Conservation (phyloP, 495 filamentous ascomycete genomes). For the Lasiosphaeriaceae sp. region DNA sequence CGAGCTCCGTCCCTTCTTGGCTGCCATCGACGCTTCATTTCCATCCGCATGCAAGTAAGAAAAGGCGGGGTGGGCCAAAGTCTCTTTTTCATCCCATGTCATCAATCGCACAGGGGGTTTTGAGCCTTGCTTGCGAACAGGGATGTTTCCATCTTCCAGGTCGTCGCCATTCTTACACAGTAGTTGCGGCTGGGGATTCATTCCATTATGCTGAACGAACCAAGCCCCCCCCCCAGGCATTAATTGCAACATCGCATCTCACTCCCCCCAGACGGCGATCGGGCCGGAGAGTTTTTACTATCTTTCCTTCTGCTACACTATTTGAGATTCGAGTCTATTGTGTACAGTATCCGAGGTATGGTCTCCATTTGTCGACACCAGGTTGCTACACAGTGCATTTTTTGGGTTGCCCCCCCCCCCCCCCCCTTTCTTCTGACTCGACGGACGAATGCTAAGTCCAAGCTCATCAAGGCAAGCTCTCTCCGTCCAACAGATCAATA, state of each 20-base stretch:
- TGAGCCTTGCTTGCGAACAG: neutral
- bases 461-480: neutral
- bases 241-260: constrained; percentile 1
- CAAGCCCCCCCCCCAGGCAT: neutral
- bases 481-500: neutral
- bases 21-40: neutral
- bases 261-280: no score
- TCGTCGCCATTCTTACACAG: neutral
- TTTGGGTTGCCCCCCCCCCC: no score
- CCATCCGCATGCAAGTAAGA: neutral
- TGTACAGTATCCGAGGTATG: no score
- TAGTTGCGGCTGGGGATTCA: neutral
- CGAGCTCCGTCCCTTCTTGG: neutral
- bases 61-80: neutral
- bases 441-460: neutral
- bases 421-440: no score
- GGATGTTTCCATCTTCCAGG: neutral
- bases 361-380: no score
- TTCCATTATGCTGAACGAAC: neutral
- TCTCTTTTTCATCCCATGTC: neutral
- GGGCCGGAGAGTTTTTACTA: no score
- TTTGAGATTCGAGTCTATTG: no score
- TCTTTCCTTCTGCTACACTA: neutral
- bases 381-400: no score
- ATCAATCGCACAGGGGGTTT: neutral